Conservation (phyloP, 495 filamentous ascomycete species). For the Neurospora sublineolata region DNA sequence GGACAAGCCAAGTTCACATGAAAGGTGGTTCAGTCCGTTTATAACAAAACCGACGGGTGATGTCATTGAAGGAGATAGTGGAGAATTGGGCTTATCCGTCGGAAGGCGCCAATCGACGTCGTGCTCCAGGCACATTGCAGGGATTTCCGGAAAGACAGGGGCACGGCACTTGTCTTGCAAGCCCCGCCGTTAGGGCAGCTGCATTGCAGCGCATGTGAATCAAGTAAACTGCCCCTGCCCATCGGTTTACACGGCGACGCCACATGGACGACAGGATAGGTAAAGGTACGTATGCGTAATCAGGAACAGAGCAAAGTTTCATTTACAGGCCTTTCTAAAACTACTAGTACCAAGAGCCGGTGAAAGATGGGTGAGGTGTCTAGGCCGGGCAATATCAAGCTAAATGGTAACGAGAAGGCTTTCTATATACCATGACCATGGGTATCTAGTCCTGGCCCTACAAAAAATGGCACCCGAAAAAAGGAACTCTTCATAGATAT, state of each 20-base stretch:
- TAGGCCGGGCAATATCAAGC: neutral
- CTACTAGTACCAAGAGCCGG: neutral
- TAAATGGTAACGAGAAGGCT: neutral
- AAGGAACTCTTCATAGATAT: neutral
- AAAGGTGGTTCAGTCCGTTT: neutral
- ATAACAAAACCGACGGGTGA: neutral
- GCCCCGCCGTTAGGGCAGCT: neutral
- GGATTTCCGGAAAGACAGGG: neutral
- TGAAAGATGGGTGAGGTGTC: neutral
- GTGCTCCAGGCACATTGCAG: neutral
- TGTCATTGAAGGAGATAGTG: conserved; percentile 4
- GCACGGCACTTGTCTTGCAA: neutral
- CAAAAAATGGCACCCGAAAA: neutral
- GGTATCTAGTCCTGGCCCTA: too few species aligned
- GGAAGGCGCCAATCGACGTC: neutral
- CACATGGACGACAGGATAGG: neutral
- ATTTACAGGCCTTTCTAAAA: neutral
- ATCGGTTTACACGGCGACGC: neutral
- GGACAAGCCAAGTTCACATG: neutral
- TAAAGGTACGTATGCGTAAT: too few species aligned
- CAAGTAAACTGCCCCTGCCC: neutral
- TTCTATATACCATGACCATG: too few species aligned
- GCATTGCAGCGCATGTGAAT: neutral
- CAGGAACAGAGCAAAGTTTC: neutral
- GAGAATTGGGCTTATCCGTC: neutral